Evolutionary conservation across 148 eudicot genomes (phyloP), one percentile per base, ranked within the genome.

Genomic region (Persicaria tinctoria): DNA sequence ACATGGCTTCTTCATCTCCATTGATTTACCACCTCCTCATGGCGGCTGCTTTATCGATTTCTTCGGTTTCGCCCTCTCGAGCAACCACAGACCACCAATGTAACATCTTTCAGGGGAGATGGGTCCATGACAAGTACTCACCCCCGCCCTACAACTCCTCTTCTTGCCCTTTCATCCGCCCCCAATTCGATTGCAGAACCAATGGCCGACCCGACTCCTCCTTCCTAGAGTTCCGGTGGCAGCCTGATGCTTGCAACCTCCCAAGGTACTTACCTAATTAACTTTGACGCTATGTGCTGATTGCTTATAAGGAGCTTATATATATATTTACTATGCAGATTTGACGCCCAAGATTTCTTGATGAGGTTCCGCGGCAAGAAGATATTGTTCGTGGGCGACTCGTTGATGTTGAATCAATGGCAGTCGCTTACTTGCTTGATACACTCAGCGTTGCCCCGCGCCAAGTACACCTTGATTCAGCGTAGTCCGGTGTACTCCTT

Each of bases 61-160:
- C 63, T 57, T 57, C 63, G 7, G 8, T 20, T n/a, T 18, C 18
- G 38, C 38, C 62, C 23, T 4, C 13, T 46, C 46, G 1, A 64
- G 47, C 32, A 11, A 38, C 4, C 46, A 8, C 14, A 12, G 2
- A 27, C 45, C 57, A 1, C 1, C 6, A 14, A 41, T 66, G 70
- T 73, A 86, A 95, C 83, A 79, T 92, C 49, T 95, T 87, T 59
- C 84, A 79, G 73, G 99, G 97, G 0, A 86, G 82, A 83, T 95
- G 99, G 99, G 90, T 88, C 10, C 38, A 76, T 27, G 88, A 92
- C 47, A 5, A 79, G 55, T 84, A 88, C 4, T n/a, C 14, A 10
- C 41, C 8, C 2, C 70, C 70, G 16, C 14, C 70, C 6, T 66
- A 66, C 48, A 41, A 66, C 18, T 66, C 41, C 48, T 41, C 70